Conservation (phyloP, 441 rosid genomes). For the Breynia disticha region DNA sequence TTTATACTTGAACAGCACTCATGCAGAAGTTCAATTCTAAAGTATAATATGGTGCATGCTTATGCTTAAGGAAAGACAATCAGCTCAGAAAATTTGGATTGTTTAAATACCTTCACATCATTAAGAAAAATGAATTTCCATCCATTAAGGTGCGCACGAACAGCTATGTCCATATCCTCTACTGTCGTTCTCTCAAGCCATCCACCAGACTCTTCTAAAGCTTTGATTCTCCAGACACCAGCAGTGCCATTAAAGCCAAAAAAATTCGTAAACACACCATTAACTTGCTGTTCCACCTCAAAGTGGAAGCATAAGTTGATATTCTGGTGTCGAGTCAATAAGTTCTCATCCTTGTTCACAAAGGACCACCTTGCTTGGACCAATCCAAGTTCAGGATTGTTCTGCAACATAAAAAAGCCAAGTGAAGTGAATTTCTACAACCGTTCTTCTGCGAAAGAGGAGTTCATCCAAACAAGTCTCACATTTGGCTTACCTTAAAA, state of each 20-base stretch:
- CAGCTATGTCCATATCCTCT: slow-evolving; percentile 96
- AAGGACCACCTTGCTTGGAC: slow-evolving; percentile 94
- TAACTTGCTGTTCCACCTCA: slow-evolving; percentile 95
- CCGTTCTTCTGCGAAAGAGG: neutral
- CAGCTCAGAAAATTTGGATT: slow-evolving; percentile 4
- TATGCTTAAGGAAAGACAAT: slow-evolving; percentile 2
- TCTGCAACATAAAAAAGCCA: slow-evolving; percentile 33
- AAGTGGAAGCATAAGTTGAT: slow-evolving; percentile 86
- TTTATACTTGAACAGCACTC: no score
- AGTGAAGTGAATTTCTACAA: neutral
- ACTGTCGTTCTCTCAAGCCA: slow-evolving; percentile 96
- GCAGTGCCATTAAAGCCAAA: slow-evolving; percentile 97
- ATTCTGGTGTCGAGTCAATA: slow-evolving; percentile 86
- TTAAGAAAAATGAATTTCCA: slow-evolving; percentile 91
- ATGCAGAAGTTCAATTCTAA: neutral
- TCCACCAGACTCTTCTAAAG: slow-evolving; percentile 89
- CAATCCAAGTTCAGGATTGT: slow-evolving; percentile 68
- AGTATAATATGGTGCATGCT: neutral
- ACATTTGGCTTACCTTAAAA: slow-evolving; percentile 50
- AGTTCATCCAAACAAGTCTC: neutral
- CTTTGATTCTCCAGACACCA: slow-evolving; percentile 92
- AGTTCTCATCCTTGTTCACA: slow-evolving; percentile 86
- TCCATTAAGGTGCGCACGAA: slow-evolving; percentile 89
- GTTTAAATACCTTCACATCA: slow-evolving; percentile 62
- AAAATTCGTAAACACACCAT: slow-evolving; percentile 72